Conservation (phyloP, 179 eudicot species). For the Vitellaria paradoxa region DNA sequence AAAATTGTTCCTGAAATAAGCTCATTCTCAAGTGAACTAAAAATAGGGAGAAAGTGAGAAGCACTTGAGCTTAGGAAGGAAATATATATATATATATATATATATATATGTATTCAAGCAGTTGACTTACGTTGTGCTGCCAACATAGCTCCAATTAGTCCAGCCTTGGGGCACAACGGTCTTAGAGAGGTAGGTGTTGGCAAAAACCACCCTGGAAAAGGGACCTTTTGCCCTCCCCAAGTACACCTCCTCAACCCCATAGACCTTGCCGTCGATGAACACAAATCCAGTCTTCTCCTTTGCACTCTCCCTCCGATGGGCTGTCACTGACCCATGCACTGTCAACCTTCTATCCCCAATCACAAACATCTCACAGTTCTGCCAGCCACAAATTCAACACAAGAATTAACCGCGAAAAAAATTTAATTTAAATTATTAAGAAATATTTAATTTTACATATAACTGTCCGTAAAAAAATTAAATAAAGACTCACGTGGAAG, state of each 20-base stretch:
- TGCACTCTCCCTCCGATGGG: constrained; percentile 33
- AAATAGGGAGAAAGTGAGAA: no score
- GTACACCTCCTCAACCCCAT: constrained; percentile 38
- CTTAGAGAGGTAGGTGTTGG: constrained; percentile 32
- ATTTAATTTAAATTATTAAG: neutral
- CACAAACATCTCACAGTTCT: constrained; percentile 45
- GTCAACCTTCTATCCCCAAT: constrained; percentile 24
- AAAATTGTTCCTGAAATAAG: no score
- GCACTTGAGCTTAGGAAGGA: no score
- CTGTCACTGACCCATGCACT: constrained; percentile 51
- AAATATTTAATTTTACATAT: no score
- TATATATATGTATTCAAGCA: neutral
- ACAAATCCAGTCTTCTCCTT: constrained; percentile 58
- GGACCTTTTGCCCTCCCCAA: constrained; percentile 53
- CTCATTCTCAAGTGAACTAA: no score
- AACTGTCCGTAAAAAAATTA: no score
- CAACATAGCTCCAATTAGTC: constrained; percentile 36
- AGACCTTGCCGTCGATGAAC: constrained; percentile 39
- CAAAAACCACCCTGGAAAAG: constrained; percentile 56
- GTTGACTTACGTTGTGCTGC: constrained; percentile 38
- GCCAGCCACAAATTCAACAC: neutral
- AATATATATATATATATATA: no score
- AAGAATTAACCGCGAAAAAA: neutral
- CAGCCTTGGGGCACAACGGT: constrained; percentile 52
- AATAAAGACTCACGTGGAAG: constrained; percentile 40